Percentiles rank a stretch among this genome's conserved stretches.
Conservation (phyloP, 768 basidiomycete genomes). For the Jaapia argillacea region DNA sequence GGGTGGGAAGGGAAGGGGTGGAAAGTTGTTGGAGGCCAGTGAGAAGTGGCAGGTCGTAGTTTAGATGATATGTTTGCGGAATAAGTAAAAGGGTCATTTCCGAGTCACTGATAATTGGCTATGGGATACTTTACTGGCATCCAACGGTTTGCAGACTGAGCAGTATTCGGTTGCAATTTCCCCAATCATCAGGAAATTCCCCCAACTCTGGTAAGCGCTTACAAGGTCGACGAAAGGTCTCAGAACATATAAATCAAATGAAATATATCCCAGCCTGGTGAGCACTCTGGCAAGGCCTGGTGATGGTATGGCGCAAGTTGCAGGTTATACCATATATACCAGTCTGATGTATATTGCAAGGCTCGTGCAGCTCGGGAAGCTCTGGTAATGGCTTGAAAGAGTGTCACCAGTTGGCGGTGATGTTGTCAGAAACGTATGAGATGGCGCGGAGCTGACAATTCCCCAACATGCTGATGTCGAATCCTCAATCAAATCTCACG, state of each 20-base stretch:
- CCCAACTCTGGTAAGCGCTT: background rate
- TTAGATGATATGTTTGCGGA: no score
- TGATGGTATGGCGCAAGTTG: background rate
- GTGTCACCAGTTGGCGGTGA: background rate
- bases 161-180: no score
- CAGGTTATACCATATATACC: background rate
- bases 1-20: slow-evolving; percentile 27
- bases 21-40: slow-evolving; percentile 18
- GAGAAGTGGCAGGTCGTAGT: no score
- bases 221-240: no score
- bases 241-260: background rate
- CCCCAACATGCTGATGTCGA: no score
- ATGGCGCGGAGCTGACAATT: background rate
- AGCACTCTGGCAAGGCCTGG: background rate
- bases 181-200: background rate
- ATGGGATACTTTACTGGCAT: no score
- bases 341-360: background rate
- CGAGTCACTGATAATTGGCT: no score
- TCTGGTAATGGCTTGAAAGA: background rate
- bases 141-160: no score
- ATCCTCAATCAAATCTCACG: no score
- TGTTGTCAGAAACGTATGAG: background rate
- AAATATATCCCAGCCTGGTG: background rate
- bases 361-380: background rate
- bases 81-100: no score